These are phyloP conservation scores for Carex arenaria DNA, from an alignment of 202 grass and related monocot species.

Conservation along the genomic window DNA sequence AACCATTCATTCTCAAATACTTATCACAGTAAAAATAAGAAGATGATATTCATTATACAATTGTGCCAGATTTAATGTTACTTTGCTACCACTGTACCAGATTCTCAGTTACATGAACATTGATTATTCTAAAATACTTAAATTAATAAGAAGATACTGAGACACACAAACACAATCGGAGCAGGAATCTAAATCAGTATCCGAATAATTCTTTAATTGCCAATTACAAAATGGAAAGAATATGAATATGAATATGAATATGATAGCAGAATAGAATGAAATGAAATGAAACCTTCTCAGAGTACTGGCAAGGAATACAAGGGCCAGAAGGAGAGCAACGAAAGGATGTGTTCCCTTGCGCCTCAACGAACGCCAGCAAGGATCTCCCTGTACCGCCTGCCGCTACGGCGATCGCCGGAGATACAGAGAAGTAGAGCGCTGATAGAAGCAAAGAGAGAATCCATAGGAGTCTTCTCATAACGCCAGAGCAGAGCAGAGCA, in stretches of 20 bases:
- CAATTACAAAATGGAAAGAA: no score
- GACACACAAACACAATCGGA: neutral
- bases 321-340: conserved; percentile 63
- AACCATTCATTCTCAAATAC: neutral
- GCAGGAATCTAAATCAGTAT: neutral
- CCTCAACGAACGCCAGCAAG: conserved; percentile 69
- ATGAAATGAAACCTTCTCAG: conserved; percentile 59
- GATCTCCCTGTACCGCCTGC: conserved; percentile 40
- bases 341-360: conserved; percentile 68
- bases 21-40: no score
- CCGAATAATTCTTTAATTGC: no score
- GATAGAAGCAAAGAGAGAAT: conserved; percentile 30
- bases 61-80: no score
- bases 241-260: no score
- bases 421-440: conserved; percentile 38
- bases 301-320: conserved; percentile 82
- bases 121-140: no score
- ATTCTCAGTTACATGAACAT: no score
- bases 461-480: conserved; percentile 25
- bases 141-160: neutral
- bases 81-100: no score
- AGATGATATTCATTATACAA: no score
- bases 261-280: neutral
- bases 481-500: neutral
- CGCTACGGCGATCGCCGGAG: conserved; percentile 40